Conservation (phyloP, 768 basidiomycete genomes). For the Agaricus sinodeliciosus region DNA sequence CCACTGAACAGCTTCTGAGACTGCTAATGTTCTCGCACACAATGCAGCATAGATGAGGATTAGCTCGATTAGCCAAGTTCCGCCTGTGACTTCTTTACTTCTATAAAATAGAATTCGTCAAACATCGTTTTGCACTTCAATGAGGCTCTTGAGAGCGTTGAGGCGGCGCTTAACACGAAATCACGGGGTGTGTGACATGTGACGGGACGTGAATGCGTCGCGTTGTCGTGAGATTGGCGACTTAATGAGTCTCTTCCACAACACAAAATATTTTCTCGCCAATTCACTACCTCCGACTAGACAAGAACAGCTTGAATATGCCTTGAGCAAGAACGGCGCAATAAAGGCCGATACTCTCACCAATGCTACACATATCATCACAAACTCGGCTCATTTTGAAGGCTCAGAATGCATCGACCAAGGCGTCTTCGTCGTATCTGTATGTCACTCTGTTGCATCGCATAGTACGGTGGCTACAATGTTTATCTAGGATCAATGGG, state of each 20-base stretch:
- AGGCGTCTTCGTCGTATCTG: slow-evolving; percentile 30
- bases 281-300: slow-evolving; percentile 37
- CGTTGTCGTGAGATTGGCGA: not conserved
- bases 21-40: slow-evolving; percentile 1
- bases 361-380: slow-evolving; percentile 38
- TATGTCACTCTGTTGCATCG: slow-evolving; percentile 15
- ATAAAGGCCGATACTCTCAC: slow-evolving; percentile 22
- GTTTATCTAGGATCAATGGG: slow-evolving; percentile 51
- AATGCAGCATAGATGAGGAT: not conserved
- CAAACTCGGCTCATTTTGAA: slow-evolving; percentile 48
- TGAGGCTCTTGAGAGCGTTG: too few relatives aligned
- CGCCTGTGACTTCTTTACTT: not conserved
- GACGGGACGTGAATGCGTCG: not conserved
- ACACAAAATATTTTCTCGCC: slow-evolving; percentile 41
- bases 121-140: too few relatives aligned
- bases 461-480: not conserved
- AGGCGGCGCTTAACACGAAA: not conserved
- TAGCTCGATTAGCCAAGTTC: not conserved
- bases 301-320: slow-evolving; percentile 34
- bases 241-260: slow-evolving; percentile 27
- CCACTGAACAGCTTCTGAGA: not conserved
- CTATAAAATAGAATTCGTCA: too few relatives aligned
- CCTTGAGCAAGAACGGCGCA: slow-evolving; percentile 51
- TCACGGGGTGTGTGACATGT: not conserved
- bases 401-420: slow-evolving; percentile 41